Percentiles rank a stretch among this genome's conserved stretches.
phyloP scores from a whole-genome alignment of 2,329 filamentous ascomycete genomes.

The Fusarium pseudonygamai region DNA sequence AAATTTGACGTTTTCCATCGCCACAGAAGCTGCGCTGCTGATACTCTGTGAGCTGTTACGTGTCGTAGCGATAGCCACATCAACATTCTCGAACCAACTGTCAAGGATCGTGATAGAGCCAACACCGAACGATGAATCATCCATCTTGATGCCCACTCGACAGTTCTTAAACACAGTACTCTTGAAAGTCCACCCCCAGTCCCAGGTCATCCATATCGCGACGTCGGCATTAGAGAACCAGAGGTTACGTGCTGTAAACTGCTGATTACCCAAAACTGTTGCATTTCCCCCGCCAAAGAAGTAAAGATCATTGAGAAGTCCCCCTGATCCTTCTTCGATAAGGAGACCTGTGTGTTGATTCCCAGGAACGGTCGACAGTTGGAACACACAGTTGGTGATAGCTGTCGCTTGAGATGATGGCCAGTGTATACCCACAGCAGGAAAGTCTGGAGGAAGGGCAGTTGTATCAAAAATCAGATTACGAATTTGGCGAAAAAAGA shows the following conservation, averaged over 20 bases:
- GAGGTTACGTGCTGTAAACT: conserved; percentile 76
- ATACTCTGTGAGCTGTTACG: conserved; percentile 45
- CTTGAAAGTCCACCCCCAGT: conserved; percentile 81
- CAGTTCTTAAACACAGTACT: conserved; percentile 71
- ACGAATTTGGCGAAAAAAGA: conserved; percentile 66
- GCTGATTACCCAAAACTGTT: conserved; percentile 69
- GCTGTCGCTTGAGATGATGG: conserved; percentile 71
- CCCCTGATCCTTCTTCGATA: conserved; percentile 72
- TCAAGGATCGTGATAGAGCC: conserved; percentile 81
- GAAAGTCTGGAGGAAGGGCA: conserved; percentile 54
- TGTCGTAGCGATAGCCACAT: conserved; percentile 74
- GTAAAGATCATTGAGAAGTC: conserved; percentile 73
- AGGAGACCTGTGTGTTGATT: conserved; percentile 67
- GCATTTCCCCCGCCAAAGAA: conserved; percentile 76
- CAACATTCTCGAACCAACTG: conserved; percentile 73
- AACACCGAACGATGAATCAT: conserved; percentile 62
- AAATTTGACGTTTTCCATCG: conserved; percentile 60
- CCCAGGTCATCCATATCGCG: conserved; percentile 77
- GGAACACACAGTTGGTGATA: conserved; percentile 67
- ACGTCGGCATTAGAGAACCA: conserved; percentile 72
- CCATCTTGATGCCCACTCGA: conserved; percentile 73
- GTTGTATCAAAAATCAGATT: conserved; percentile 68
- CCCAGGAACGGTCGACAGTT: conserved; percentile 55
- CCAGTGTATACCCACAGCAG: conserved; percentile 70
- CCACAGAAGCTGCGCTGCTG: conserved; percentile 54